These are phyloP conservation scores for Mycena vulgaris DNA, from an alignment of 768 basidiomycete species.

Conservation along the genomic window DNA sequence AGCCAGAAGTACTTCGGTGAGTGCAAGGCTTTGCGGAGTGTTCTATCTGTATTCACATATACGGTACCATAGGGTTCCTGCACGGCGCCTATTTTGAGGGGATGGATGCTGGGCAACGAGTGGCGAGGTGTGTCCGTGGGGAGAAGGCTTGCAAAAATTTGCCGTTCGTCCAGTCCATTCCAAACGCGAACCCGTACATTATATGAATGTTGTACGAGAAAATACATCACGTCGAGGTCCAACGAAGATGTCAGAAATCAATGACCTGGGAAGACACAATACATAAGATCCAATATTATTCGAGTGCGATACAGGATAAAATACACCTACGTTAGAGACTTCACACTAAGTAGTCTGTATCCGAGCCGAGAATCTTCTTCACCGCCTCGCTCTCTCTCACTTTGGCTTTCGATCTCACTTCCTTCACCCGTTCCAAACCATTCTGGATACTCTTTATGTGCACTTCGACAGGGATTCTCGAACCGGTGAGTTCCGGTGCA, in stretches of 20 bases:
- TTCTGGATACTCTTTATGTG: slow-evolving; percentile 81
- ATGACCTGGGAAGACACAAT: too few relatives aligned
- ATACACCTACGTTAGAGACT: too few relatives aligned
- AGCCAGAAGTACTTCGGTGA: slow-evolving; percentile 71
- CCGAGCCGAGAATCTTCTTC: slow-evolving; percentile 29
- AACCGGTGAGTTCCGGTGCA: slow-evolving; percentile 73
- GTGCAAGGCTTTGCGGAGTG: slow-evolving; percentile 35
- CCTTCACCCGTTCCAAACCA: slow-evolving; percentile 75
- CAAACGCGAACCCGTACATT: slow-evolving; percentile 5
- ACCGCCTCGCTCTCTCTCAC: slow-evolving; percentile 53
- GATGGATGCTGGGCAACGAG: slow-evolving; percentile 51
- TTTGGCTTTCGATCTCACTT: slow-evolving; percentile 68
- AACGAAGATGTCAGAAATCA: too few relatives aligned
- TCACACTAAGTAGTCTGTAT: not conserved
- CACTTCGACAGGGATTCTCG: slow-evolving; percentile 77
- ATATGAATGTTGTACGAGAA: too few relatives aligned
- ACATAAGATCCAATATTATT: not conserved
- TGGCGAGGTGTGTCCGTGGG: slow-evolving; percentile 59
- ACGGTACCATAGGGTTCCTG: slow-evolving; percentile 60
- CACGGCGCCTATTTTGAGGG: slow-evolving; percentile 76
- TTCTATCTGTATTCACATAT: not conserved
- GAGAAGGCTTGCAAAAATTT: not conserved
- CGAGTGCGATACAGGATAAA: not conserved
- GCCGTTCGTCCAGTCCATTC: slow-evolving; percentile 4
- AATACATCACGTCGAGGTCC: too few relatives aligned